phyloP scores from a whole-genome alignment of 257 asterid species.

The Asclepias syriaca region DNA sequence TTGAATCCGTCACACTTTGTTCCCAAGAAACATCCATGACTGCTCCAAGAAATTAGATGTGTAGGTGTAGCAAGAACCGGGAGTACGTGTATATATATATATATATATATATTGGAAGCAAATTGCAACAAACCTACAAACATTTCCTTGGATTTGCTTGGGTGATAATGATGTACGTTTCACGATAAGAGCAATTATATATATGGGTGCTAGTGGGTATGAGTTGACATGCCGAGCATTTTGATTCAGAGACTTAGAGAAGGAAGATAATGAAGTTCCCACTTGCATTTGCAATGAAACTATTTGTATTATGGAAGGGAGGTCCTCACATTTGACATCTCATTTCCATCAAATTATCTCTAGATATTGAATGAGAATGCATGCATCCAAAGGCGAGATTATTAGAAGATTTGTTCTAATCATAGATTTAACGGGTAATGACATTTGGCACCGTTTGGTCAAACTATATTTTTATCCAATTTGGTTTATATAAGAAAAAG shows the following conservation, averaged over 20 bases:
- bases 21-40: slow-evolving; percentile 63
- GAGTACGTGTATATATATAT: background rate
- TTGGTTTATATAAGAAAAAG: too few species aligned
- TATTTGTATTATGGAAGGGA: background rate
- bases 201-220: too few species aligned
- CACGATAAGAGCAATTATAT: background rate
- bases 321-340: slow-evolving; percentile 2
- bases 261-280: slow-evolving; percentile 5
- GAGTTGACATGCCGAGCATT: slow-evolving; percentile 16
- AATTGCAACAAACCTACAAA: background rate
- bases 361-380: background rate
- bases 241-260: background rate
- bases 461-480: too few species aligned
- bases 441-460: too few species aligned
- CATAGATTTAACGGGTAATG: too few species aligned
- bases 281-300: background rate
- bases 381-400: too few species aligned
- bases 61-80: background rate
- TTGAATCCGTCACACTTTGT: slow-evolving; percentile 48
- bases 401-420: too few species aligned
- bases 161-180: background rate
- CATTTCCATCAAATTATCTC: background rate
- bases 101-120: background rate
- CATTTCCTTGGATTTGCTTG: background rate
- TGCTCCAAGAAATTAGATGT: background rate